Base-by-base conservation (phyloP, 2,329 filamentous ascomycete species). In the Rhinocladiella similis region DNA sequence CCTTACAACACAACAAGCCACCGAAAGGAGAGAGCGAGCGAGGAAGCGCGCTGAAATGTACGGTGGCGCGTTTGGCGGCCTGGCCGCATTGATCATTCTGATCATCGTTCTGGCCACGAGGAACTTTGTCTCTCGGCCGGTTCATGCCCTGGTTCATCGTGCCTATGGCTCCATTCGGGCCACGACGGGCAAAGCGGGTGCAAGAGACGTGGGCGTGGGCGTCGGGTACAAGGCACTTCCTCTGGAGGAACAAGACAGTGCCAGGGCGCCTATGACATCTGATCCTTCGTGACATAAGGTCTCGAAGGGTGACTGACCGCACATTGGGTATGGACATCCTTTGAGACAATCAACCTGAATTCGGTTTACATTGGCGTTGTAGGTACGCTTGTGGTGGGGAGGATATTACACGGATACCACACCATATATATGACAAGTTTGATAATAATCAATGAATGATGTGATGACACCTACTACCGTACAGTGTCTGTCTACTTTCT, bases 71-170 rank as follows among this genome's bases (percentile, higher is more conserved):
- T 58, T 61, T 27, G 58, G 54, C 12, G 54, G 48, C 2, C 19
- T 61, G 43, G 52, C 29, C 3, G 43, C 50, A n/a, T 16, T 58
- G 16, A 45, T 58, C 47, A 38, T 57, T 39, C 20, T 61, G 5
- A 35, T 61, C 16, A 47, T 53, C 25, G 48, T 61, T 22, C 46
- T 61, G 38, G 53, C 48, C n/a, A 58, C 58, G 45, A 57, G 53
- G 53, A 61, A 58, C n/a, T 48, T 55, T 42, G 50, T 56, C n/a
- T 55, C 54, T 10, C 48, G 58, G 1, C 58, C 58, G 12, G 39
- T 57, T 3, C 55, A 61, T 39, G 48, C 42, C 12, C 19, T 57
- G 29, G 51, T 48, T 5, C 29, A 25, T 10, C 53, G 53, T 3
- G 49, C 52, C 10, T 60, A 53, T 19, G 41, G 39, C 22, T 36